Conservation (phyloP, 2,329 filamentous ascomycete genomes). For the Sclerotinia borealis region DNA sequence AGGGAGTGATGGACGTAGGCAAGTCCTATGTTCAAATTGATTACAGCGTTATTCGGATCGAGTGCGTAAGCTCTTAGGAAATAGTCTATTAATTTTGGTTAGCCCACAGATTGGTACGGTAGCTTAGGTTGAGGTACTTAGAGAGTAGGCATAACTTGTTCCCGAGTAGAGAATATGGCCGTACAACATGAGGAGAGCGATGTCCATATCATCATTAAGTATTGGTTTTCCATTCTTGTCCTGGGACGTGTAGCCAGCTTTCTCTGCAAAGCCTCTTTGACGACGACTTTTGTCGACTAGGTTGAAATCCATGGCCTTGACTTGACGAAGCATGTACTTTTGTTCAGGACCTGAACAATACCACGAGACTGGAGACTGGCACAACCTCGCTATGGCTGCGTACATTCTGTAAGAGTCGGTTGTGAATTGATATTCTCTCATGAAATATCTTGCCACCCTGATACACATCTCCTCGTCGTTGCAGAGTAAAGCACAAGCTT, state of each 20-base stretch:
- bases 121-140: constrained; percentile 47
- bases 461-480: constrained; percentile 73
- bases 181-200: constrained; percentile 79
- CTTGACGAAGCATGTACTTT: constrained; percentile 86
- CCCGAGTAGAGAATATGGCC: constrained; percentile 84
- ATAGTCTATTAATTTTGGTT: constrained; percentile 52
- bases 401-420: constrained; percentile 83
- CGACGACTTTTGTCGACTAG: constrained; percentile 49
- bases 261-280: constrained; percentile 38
- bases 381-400: constrained; percentile 68
- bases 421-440: constrained; percentile 72
- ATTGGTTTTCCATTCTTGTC: constrained; percentile 33
- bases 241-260: constrained; percentile 34
- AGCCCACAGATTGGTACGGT: background rate
- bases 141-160: constrained; percentile 73
- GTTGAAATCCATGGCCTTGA: constrained; percentile 77
- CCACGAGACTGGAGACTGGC: constrained; percentile 64
- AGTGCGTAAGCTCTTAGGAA: constrained; percentile 73
- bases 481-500: constrained; percentile 74
- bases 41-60: constrained; percentile 67
- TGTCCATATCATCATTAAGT: constrained; percentile 50
- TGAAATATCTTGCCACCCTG: constrained; percentile 72
- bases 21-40: constrained; percentile 75
- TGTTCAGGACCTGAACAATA: constrained; percentile 78
- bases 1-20: constrained; percentile 84